Evolutionary conservation across 495 filamentous ascomycete species (phyloP).

Genomic region (Penicillium malachiteum): DNA sequence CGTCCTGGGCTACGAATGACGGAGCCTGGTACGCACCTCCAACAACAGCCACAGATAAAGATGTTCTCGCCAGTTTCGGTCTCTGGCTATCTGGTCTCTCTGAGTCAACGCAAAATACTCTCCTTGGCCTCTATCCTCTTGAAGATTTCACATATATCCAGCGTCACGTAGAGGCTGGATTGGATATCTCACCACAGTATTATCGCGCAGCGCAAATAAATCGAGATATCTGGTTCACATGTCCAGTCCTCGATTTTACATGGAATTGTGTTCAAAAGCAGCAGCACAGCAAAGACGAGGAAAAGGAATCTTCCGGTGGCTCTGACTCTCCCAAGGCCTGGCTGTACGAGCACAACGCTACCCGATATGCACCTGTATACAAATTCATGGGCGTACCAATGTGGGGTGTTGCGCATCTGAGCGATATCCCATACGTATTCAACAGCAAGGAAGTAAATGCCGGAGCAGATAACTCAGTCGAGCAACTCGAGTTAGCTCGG

Average conservation of each 20-base stretch:
- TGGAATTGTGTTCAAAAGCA: conserved; percentile 25
- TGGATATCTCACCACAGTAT: conserved; percentile 34
- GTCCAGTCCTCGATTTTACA: conserved; percentile 42
- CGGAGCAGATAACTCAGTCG: conserved; percentile 21
- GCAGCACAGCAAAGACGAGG: conserved; percentile 15
- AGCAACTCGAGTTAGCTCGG: conserved; percentile 11
- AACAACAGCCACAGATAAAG: conserved; percentile 19
- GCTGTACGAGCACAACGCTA: conserved; percentile 44
- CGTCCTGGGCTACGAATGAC: conserved; percentile 32
- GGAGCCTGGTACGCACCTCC: conserved; percentile 32
- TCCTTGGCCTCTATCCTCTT: conserved; percentile 36
- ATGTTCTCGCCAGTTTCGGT: conserved; percentile 28
- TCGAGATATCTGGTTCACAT: conserved; percentile 47
- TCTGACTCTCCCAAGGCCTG: conserved; percentile 20
- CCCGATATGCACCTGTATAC: conserved; percentile 34
- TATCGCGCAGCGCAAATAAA: conserved; percentile 44
- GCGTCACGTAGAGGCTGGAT: conserved; percentile 6
- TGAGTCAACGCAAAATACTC: conserved; percentile 20
- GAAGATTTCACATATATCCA: conserved; percentile 33
- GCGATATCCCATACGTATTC: conserved; percentile 47
- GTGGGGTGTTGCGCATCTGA: conserved; percentile 41
- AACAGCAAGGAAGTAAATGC: conserved; percentile 24
- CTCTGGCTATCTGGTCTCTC: conserved; percentile 23
- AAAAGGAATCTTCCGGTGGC: background rate
- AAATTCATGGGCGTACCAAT: conserved; percentile 27